Base-by-base conservation (phyloP, 2,329 filamentous ascomycete species). In the Didymella glomerata region DNA sequence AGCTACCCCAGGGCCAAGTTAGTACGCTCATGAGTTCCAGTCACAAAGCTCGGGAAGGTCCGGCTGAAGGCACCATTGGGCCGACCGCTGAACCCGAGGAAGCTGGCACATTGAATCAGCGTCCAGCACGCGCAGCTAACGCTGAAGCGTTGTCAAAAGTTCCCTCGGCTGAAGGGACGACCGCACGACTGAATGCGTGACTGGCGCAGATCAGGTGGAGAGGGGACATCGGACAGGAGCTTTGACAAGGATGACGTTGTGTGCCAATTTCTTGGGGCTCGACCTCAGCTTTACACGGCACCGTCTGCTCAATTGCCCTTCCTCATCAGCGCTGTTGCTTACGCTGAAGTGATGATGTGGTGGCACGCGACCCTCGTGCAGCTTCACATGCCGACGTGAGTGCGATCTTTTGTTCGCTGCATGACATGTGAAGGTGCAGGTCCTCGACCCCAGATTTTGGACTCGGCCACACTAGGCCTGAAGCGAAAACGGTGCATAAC, bases 1-100 rank as follows among this genome's bases (percentile, higher is more conserved):
- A 54, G 53, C 63, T 58, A 63, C 60, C 47, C 60, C 61, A 64
- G 56, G 50, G 38, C 25, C 51, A 54, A 41, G 30, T 64, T 63
- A 61, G 63, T 60, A 64, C 65, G 61, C 38, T 53, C 62, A 50
- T 45, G 30, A 36, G 27, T 51, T 61, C 62, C 60, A 69, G 62
- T 62, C 62, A 54, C 53, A 61, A 47, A 64, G 54, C 59, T 73
- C 72, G 72, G 73, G 66, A 68, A 60, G 57, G 61, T 54, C 66
- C 72, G 73, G 73, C 62, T 74, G 68, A 72, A 59, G 64, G 63
- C 55, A 73, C 71, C 72, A 76, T 75, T 76, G 72, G 71, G 40
- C 72, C 72, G 72, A 75, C 64, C 48, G 34, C 61, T 55, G 64
- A 63, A 61, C 45, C 63, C 72, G 69, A 72, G 72, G 72, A 66